A percentile compares a stretch with the other conserved stretches of the same genome.
Evolutionary conservation across 306 rosid genomes (phyloP).

Genomic region (Malus fusca): DNA sequence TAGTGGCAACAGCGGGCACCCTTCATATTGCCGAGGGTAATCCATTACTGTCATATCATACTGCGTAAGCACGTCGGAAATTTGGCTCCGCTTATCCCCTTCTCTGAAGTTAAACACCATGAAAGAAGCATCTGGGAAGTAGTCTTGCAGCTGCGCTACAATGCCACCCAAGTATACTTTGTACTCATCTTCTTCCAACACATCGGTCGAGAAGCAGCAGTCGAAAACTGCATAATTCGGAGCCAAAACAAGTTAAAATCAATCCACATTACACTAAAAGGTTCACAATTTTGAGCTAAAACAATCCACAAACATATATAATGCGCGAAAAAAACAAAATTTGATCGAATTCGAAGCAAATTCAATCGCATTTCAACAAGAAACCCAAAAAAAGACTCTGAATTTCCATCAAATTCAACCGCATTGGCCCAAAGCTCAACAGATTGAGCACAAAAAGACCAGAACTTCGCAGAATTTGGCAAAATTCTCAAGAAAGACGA

Average conservation of each 20-base stretch:
- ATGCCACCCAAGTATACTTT: constrained; percentile 78
- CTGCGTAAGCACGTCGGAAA: constrained; percentile 75
- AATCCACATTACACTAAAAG: not conserved
- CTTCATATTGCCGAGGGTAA: constrained; percentile 87
- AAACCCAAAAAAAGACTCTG: constrained; percentile 2
- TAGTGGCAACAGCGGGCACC: constrained; percentile 80
- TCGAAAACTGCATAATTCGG: constrained; percentile 58
- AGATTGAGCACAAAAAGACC: constrained; percentile 16
- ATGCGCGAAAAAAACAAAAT: not conserved
- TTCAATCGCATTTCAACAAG: not conserved
- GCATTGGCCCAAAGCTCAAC: constrained; percentile 27
- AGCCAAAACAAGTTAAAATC: not conserved
- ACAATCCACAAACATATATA: not conserved
- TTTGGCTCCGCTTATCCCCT: constrained; percentile 68
- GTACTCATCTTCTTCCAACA: constrained; percentile 84
- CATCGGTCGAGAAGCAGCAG: constrained; percentile 91
- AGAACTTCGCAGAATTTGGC: not conserved
- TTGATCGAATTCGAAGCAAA: not conserved
- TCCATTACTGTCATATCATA: constrained; percentile 99
- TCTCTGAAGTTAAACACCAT: constrained; percentile 95
- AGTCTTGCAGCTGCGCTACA: constrained; percentile 82
- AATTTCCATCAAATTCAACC: constrained; percentile 16
- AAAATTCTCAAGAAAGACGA: not conserved
- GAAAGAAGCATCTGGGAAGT: constrained; percentile 91
- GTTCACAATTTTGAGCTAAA: not conserved